Percentiles rank a stretch among this genome's conserved stretches.
Conservation (phyloP, 257 asterid species). For the Handroanthus guayacan region DNA sequence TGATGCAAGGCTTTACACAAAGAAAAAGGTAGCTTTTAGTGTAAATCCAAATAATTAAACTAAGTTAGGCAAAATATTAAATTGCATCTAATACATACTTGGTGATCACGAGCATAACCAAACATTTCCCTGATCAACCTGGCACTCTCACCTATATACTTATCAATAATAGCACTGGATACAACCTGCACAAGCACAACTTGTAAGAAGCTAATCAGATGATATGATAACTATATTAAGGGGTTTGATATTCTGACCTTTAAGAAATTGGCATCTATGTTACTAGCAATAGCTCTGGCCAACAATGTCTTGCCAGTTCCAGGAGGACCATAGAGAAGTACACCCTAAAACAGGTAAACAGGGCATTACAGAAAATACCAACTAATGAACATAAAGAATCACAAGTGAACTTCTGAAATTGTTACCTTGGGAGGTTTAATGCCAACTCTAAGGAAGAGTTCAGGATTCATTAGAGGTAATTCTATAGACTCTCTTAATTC, state of each 20-base stretch:
- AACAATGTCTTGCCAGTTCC: slow-evolving; percentile 98
- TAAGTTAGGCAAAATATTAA: not conserved
- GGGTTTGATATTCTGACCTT: slow-evolving; percentile 52
- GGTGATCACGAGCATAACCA: slow-evolving; percentile 96
- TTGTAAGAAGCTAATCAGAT: slow-evolving; percentile 29
- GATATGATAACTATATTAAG: slow-evolving; percentile 3
- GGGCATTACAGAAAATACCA: slow-evolving; percentile 10
- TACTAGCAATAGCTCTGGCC: slow-evolving; percentile 98
- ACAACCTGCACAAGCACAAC: slow-evolving; percentile 66
- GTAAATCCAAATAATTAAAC: not conserved
- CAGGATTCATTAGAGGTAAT: slow-evolving; percentile 94
- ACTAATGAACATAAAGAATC: slow-evolving; percentile 4
- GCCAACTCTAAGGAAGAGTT: slow-evolving; percentile 93
- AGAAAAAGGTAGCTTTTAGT: slow-evolving; percentile 14
- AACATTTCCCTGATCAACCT: slow-evolving; percentile 93
- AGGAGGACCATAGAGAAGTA: slow-evolving; percentile 98
- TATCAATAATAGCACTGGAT: slow-evolving; percentile 94
- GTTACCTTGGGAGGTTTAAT: slow-evolving; percentile 94
- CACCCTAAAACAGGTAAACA: slow-evolving; percentile 66
- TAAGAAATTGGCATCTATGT: slow-evolving; percentile 94
- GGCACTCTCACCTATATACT: slow-evolving; percentile 96
- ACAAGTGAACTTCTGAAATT: not conserved
- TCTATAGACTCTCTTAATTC: slow-evolving; percentile 96
- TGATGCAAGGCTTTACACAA: slow-evolving; percentile 83
- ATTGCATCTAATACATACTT: slow-evolving; percentile 53